A percentile compares a stretch with the other conserved stretches of the same genome.
Conservation (phyloP, 352 stramenopile species). For the Globisporangium irregulare region DNA sequence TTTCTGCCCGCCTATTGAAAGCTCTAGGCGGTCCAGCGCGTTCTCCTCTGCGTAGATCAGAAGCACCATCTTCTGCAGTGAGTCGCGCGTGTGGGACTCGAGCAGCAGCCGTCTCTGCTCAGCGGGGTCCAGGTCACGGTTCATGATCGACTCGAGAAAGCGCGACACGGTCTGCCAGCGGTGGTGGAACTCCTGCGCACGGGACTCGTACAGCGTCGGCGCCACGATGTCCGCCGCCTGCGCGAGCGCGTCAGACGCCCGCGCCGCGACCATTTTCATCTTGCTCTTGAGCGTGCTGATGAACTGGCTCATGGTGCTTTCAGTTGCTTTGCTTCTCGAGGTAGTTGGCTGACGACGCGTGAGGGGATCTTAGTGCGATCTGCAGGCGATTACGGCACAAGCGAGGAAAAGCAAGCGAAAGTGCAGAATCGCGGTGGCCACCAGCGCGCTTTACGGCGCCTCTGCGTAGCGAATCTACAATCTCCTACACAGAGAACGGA, state of each 20-base stretch:
- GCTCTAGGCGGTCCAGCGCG: slow-evolving; percentile 62
- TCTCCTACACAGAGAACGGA: neutral
- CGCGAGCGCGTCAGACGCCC: slow-evolving; percentile 63
- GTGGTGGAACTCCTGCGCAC: slow-evolving; percentile 83
- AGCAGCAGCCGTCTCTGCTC: slow-evolving; percentile 77
- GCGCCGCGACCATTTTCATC: slow-evolving; percentile 70
- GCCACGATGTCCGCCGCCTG: slow-evolving; percentile 79
- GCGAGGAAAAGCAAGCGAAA: neutral
- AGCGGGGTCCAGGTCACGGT: slow-evolving; percentile 54
- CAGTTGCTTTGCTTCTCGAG: neutral
- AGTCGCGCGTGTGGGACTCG: slow-evolving; percentile 80
- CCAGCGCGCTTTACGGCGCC: neutral
- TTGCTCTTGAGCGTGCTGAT: slow-evolving; percentile 81
- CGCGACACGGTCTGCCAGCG: slow-evolving; percentile 73
- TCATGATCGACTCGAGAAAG: slow-evolving; percentile 73
- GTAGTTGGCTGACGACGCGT: neutral
- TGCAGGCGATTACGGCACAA: neutral
- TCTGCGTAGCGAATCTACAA: neutral
- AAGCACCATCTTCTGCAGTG: slow-evolving; percentile 82
- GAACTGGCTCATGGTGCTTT: slow-evolving; percentile 18
- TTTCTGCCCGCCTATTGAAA: slow-evolving; percentile 39
- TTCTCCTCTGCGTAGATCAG: slow-evolving; percentile 86
- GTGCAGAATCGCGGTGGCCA: neutral
- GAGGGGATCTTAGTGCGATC: neutral
- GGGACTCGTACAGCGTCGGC: slow-evolving; percentile 80